These are phyloP conservation scores for Clarireedia hainanense DNA, from an alignment of 2,329 filamentous ascomycete species.

Conservation along the genomic window DNA sequence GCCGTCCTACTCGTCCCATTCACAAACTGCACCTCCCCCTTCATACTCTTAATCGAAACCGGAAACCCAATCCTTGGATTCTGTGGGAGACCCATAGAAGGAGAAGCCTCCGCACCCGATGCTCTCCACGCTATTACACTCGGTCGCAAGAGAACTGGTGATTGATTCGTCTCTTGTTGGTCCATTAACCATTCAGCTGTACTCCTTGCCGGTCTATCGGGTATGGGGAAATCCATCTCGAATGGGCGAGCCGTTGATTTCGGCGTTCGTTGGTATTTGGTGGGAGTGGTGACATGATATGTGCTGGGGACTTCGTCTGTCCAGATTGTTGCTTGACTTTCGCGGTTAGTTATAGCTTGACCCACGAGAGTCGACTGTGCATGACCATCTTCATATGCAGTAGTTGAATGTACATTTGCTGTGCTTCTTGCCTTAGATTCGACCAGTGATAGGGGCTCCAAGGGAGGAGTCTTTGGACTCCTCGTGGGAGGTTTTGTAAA, in stretches of 20 bases:
- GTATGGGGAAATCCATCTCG: constrained; percentile 12
- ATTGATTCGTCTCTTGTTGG: constrained; percentile 1
- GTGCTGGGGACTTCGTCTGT: constrained; percentile 20
- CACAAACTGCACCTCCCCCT: neutral
- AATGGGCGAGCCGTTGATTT: neutral
- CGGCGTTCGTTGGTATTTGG: constrained; percentile 4
- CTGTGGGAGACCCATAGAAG: neutral
- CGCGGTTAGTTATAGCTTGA: neutral
- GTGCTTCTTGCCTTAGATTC: too few species aligned
- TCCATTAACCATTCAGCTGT: constrained; percentile 17
- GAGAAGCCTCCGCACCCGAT: neutral
- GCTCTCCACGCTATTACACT: neutral
- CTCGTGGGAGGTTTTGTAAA: neutral
- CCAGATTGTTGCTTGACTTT: constrained; percentile 24
- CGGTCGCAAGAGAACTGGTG: neutral
- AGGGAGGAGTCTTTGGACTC: neutral
- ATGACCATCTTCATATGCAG: neutral
- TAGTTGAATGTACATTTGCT: neutral
- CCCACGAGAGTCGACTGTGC: too few species aligned
- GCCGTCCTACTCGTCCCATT: neutral
- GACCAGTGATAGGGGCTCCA: too few species aligned
- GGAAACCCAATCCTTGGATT: constrained; percentile 11
- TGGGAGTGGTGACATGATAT: neutral
- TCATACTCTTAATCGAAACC: neutral
- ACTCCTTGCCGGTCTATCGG: constrained; percentile 7